Conservation (phyloP, 371 early-diverging fungal genomes). For the Choanephora cucurbitarum region DNA sequence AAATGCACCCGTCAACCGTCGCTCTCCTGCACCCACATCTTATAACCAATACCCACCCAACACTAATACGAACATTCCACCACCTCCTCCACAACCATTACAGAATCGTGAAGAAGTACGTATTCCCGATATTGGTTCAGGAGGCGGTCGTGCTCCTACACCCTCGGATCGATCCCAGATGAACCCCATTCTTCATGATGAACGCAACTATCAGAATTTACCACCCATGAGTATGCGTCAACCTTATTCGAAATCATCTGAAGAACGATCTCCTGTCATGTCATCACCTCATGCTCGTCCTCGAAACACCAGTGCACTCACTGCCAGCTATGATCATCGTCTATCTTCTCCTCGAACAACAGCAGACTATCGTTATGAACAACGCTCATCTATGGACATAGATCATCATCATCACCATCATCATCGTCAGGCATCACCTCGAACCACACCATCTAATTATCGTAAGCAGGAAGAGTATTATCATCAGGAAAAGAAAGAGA, state of each 20-base stretch:
- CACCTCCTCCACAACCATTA: too few relatives aligned
- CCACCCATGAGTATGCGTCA: slow-evolving; percentile 36
- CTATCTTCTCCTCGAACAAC: slow-evolving; percentile 16
- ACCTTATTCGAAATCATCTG: slow-evolving; percentile 17
- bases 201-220: slow-evolving; percentile 22
- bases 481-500: slow-evolving; percentile 11
- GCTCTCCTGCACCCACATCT: slow-evolving; percentile 38
- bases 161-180: slow-evolving; percentile 57
- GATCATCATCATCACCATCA: slow-evolving; percentile 5
- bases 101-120: slow-evolving; percentile 40
- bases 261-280: background rate
- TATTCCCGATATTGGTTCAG: slow-evolving; percentile 48
- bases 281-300: slow-evolving; percentile 17
- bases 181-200: slow-evolving; percentile 49
- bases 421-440: slow-evolving; percentile 5
- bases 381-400: slow-evolving; percentile 21
- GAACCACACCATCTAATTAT: background rate
- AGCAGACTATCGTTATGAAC: slow-evolving; percentile 25
- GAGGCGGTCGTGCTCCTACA: slow-evolving; percentile 47
- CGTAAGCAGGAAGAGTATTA: background rate
- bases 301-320: background rate
- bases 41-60: slow-evolving; percentile 18
- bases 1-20: slow-evolving; percentile 20
- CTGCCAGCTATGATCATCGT: slow-evolving; percentile 13
- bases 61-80: background rate